phyloP scores from a whole-genome alignment of 768 basidiomycete genomes.

The Dioszegia crocea region DNA sequence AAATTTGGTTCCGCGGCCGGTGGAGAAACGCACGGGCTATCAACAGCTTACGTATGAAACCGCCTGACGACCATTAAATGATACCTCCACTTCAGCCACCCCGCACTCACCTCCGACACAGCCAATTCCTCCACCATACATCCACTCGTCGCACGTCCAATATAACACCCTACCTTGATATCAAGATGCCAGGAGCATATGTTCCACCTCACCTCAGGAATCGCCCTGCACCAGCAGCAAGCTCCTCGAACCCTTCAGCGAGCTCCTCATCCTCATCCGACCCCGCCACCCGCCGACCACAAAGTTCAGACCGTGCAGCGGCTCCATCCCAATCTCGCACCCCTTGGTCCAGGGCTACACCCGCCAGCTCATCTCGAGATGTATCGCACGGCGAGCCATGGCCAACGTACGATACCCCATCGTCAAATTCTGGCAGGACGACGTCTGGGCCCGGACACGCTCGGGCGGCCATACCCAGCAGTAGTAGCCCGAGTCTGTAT shows the following conservation, averaged over 20 bases:
- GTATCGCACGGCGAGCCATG: background rate
- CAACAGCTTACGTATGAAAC: no score
- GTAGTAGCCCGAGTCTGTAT: slow-evolving; percentile 15
- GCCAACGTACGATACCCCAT: background rate
- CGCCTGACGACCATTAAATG: no score
- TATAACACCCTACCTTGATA: background rate
- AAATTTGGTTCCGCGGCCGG: background rate
- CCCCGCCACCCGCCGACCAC: slow-evolving; percentile 2
- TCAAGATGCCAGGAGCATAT: slow-evolving; percentile 15
- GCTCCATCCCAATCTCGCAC: slow-evolving; percentile 16
- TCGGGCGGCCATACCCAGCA: background rate
- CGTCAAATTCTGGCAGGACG: background rate
- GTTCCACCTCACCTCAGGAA: slow-evolving; percentile 38
- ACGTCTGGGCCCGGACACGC: slow-evolving; percentile 6
- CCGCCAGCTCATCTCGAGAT: slow-evolving; percentile 1
- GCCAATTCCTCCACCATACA: no score
- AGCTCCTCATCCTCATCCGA: background rate
- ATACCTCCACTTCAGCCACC: no score
- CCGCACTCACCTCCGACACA: no score
- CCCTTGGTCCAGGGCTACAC: slow-evolving; percentile 20
- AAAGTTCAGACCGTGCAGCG: slow-evolving; percentile 8
- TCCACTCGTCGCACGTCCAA: background rate
- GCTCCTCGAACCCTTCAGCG: slow-evolving; percentile 1
- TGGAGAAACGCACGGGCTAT: no score
- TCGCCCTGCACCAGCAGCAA: slow-evolving; percentile 6